Conservation (phyloP, 208 protist genomes). For the Crithidia brevicula region DNA sequence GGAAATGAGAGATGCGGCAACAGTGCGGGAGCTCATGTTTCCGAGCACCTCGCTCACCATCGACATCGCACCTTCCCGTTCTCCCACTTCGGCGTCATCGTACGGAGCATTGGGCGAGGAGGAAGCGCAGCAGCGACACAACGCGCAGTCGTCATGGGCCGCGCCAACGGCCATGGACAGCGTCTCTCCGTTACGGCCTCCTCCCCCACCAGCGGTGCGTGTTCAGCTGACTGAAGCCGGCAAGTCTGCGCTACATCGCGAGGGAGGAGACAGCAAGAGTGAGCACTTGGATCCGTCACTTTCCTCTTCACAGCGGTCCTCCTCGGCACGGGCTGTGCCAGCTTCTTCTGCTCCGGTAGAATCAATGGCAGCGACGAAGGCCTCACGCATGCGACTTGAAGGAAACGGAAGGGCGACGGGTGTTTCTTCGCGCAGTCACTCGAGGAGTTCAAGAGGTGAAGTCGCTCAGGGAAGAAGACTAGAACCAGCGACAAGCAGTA, state of each 20-base stretch:
- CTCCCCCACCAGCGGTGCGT: background rate
- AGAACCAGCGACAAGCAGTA: too few relatives aligned
- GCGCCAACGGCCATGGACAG: background rate
- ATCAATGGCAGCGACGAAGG: background rate
- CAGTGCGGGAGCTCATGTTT: conserved; percentile 11
- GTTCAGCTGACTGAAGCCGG: background rate
- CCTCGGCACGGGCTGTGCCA: background rate
- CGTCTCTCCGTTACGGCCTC: background rate
- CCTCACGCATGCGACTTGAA: too few relatives aligned
- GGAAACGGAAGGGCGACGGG: background rate
- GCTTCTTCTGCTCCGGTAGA: background rate
- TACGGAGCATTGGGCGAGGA: background rate
- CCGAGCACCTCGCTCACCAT: conserved; percentile 14
- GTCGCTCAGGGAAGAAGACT: too few relatives aligned
- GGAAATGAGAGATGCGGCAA: background rate
- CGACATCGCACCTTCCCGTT: conserved; percentile 3
- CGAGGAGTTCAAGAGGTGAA: background rate
- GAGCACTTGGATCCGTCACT: background rate
- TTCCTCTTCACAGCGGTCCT: background rate
- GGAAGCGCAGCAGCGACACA: background rate
- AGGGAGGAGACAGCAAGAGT: background rate
- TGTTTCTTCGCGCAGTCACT: background rate
- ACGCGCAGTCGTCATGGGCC: background rate
- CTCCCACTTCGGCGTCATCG: background rate
- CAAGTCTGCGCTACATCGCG: background rate